phyloP scores from a whole-genome alignment of 2,329 filamentous ascomycete genomes.

The Aspergillus amoenus region DNA sequence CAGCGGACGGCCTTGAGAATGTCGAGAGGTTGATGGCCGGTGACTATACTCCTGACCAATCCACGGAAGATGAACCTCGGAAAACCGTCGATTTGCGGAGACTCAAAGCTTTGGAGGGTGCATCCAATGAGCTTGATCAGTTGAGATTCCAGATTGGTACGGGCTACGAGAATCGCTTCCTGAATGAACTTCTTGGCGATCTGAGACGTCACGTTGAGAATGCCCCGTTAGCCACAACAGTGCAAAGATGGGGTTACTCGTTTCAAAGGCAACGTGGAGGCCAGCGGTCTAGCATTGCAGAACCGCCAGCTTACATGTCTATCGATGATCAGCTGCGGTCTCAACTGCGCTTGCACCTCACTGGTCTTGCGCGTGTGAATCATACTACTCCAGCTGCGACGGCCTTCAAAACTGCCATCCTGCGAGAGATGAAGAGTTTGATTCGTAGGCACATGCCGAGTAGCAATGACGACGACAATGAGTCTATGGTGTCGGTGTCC shows the following conservation, averaged over 20 bases:
- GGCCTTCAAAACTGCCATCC: constrained; percentile 77
- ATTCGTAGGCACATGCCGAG: constrained; percentile 85
- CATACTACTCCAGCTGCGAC: constrained; percentile 79
- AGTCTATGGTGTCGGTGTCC: constrained; percentile 82
- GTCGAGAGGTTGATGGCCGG: constrained; percentile 81
- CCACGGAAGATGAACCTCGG: constrained; percentile 30
- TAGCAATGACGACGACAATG: constrained; percentile 89
- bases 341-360: constrained; percentile 68
- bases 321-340: constrained; percentile 69
- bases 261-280: constrained; percentile 70
- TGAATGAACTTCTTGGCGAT: constrained; percentile 75
- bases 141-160: constrained; percentile 80
- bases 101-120: constrained; percentile 75
- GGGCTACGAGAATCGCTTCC: constrained; percentile 78
- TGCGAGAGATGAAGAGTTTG: constrained; percentile 81
- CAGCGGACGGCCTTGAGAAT: constrained; percentile 72
- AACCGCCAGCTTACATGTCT: constrained; percentile 75
- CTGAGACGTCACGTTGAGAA: constrained; percentile 75
- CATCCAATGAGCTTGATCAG: constrained; percentile 72
- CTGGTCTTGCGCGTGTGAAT: constrained; percentile 76
- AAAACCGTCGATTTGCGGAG: constrained; percentile 68
- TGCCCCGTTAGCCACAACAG: constrained; percentile 69
- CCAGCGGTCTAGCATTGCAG: constrained; percentile 65
- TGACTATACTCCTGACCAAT: constrained; percentile 48
- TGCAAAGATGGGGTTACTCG: constrained; percentile 80